Conservation (phyloP, 257 asterid genomes). For the Solanum lignicaule region DNA sequence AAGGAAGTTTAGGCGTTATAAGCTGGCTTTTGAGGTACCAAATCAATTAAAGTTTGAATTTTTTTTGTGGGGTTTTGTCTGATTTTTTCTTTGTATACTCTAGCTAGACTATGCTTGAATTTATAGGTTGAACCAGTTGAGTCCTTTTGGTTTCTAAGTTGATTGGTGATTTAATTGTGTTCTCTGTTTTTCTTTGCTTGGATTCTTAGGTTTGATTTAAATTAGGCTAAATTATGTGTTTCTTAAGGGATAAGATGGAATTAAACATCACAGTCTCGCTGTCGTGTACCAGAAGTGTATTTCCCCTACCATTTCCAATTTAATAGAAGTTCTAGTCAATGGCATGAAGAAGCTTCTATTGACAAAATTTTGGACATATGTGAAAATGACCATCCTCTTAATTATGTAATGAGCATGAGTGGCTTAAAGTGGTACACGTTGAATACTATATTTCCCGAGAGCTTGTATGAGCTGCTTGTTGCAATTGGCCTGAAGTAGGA, state of each 20-base stretch:
- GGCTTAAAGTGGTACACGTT: background rate
- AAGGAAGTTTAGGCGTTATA: conserved; percentile 64
- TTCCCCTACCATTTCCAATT: background rate
- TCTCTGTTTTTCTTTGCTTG: background rate
- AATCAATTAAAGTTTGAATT: background rate
- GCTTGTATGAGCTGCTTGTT: background rate
- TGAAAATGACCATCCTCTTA: background rate
- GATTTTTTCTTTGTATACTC: background rate
- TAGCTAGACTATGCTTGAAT: background rate
- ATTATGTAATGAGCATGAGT: background rate
- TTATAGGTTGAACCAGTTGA: background rate
- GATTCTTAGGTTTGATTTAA: background rate
- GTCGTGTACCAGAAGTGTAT: background rate
- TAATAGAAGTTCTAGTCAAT: background rate
- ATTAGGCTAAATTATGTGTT: background rate
- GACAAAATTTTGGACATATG: background rate
- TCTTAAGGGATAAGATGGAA: background rate
- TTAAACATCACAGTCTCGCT: background rate
- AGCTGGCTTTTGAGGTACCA: conserved; percentile 70
- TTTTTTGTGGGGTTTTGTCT: background rate
- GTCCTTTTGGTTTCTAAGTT: background rate
- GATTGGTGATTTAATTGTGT: background rate
- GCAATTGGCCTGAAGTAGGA: background rate
- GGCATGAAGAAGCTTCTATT: background rate
- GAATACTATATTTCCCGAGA: background rate